Conservation (phyloP, 352 stramenopile genomes). For the Globisporangium emineosum region DNA sequence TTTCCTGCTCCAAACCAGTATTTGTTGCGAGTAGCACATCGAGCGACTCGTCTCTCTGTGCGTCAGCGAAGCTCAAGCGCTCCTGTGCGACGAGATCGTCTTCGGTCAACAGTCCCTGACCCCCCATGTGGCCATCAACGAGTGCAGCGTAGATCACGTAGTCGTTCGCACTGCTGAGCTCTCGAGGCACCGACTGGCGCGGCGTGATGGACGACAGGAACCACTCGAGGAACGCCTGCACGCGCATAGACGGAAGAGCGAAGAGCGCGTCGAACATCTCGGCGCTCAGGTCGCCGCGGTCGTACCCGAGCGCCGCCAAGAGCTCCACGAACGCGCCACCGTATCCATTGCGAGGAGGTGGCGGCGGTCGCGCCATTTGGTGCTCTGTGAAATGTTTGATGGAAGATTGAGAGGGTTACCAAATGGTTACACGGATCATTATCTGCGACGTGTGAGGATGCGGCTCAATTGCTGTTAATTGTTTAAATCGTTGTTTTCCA, state of each 20-base stretch:
- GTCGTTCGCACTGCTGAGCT: slow-evolving; percentile 21
- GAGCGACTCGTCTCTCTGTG: slow-evolving; percentile 23
- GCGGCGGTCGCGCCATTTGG: background rate
- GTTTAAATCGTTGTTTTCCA: background rate
- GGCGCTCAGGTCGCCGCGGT: slow-evolving; percentile 24
- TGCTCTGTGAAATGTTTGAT: background rate
- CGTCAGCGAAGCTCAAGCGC: slow-evolving; percentile 16
- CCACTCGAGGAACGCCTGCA: slow-evolving; percentile 48
- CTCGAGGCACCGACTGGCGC: slow-evolving; percentile 26
- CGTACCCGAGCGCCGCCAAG: slow-evolving; percentile 35
- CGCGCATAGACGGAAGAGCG: slow-evolving; percentile 33
- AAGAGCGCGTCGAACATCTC: slow-evolving; percentile 39
- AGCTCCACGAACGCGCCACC: slow-evolving; percentile 30
- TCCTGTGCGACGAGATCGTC: slow-evolving; percentile 26
- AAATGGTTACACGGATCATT: background rate
- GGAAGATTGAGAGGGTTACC: background rate
- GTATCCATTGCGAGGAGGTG: slow-evolving; percentile 16
- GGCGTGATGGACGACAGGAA: slow-evolving; percentile 29
- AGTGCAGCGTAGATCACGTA: slow-evolving; percentile 32
- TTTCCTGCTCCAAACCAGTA: slow-evolving; percentile 24
- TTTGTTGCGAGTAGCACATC: slow-evolving; percentile 24
- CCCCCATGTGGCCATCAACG: slow-evolving; percentile 6
- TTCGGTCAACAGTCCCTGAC: slow-evolving; percentile 15
- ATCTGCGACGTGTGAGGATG: slow-evolving; percentile 5
- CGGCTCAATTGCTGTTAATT: background rate